A percentile compares a stretch with the other conserved stretches of the same genome.
These are phyloP conservation scores for Daedalea quercina DNA, from an alignment of 768 basidiomycete genomes.

Conservation along the genomic window DNA sequence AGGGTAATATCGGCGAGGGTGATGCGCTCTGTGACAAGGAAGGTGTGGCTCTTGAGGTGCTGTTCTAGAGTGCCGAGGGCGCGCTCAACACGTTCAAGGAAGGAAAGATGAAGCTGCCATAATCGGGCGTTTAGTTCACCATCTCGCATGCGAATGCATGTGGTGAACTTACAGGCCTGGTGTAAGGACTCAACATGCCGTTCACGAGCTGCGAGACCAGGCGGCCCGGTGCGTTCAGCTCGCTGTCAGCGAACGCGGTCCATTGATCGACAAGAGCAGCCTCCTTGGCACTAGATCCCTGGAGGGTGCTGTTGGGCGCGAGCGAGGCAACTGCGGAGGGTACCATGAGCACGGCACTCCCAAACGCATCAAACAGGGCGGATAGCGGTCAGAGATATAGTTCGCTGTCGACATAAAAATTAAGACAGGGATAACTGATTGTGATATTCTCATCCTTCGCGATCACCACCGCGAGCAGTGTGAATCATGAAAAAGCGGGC, in stretches of 20 bases:
- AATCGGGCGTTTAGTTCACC: slow-evolving; percentile 3
- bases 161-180: slow-evolving; percentile 65
- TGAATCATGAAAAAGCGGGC: not conserved
- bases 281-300: slow-evolving; percentile 60
- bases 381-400: slow-evolving; percentile 27
- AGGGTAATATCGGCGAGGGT: slow-evolving; percentile 83
- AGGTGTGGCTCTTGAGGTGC: slow-evolving; percentile 75
- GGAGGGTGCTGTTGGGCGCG: slow-evolving; percentile 72
- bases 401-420: slow-evolving; percentile 30
- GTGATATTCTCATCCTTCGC: slow-evolving; percentile 20
- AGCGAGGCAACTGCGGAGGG: slow-evolving; percentile 60
- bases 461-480: not conserved
- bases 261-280: slow-evolving; percentile 82
- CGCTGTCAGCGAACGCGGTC: slow-evolving; percentile 66
- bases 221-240: slow-evolving; percentile 39
- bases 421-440: slow-evolving; percentile 74
- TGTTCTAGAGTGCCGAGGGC: slow-evolving; percentile 64
- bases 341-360: slow-evolving; percentile 12
- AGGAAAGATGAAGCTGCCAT: slow-evolving; percentile 48
- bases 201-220: slow-evolving; percentile 37
- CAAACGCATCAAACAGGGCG: not conserved
- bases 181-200: slow-evolving; percentile 57
- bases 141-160: too few species aligned
- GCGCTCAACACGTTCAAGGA: slow-evolving; percentile 47
- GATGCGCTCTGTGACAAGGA: slow-evolving; percentile 91